Conservation (phyloP, 1,284 basidiomycete species). For the Naganishia sp. region DNA sequence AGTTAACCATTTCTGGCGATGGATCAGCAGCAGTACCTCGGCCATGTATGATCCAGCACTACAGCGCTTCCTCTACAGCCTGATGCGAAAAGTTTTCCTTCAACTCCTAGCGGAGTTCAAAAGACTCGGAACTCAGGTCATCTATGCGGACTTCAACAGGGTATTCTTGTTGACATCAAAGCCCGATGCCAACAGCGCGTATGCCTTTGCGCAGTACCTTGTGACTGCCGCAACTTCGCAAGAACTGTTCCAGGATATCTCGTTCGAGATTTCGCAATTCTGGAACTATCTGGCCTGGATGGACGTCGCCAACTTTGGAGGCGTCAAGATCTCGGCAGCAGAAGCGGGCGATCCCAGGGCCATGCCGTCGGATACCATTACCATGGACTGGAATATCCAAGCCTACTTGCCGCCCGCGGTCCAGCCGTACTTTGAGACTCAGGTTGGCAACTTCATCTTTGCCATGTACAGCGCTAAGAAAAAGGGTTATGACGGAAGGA, state of each 20-base stretch:
- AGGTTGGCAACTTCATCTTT: conserved; percentile 80
- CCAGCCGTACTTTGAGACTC: conserved; percentile 73
- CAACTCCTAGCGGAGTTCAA: conserved; percentile 97
- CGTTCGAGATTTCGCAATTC: conserved; percentile 81
- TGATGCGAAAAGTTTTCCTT: conserved; percentile 98
- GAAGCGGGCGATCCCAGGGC: conserved; percentile 42
- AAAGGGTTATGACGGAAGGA: conserved; percentile 61
- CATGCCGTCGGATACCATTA: conserved; percentile 61
- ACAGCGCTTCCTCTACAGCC: conserved; percentile 87
- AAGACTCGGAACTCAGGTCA: conserved; percentile 86
- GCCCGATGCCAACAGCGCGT: conserved; percentile 85
- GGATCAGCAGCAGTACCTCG: conserved; percentile 83
- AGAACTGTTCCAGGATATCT: conserved; percentile 92
- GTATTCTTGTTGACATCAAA: conserved; percentile 92
- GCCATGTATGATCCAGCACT: conserved; percentile 91
- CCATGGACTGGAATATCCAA: conserved; percentile 95
- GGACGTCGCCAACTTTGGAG: conserved; percentile 92
- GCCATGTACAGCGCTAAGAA: conserved; percentile 78
- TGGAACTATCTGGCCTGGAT: conserved; percentile 96
- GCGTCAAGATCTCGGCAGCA: conserved; percentile 74
- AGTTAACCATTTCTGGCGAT: conserved; percentile 93
- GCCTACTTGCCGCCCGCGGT: conserved; percentile 83
- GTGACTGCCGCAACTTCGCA: conserved; percentile 89
- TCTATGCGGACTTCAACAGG: conserved; percentile 92
- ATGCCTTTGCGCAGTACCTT: conserved; percentile 94